Base-by-base conservation (phyloP, 352 stramenopile genomes). In the Elongisporangium undulatum region DNA sequence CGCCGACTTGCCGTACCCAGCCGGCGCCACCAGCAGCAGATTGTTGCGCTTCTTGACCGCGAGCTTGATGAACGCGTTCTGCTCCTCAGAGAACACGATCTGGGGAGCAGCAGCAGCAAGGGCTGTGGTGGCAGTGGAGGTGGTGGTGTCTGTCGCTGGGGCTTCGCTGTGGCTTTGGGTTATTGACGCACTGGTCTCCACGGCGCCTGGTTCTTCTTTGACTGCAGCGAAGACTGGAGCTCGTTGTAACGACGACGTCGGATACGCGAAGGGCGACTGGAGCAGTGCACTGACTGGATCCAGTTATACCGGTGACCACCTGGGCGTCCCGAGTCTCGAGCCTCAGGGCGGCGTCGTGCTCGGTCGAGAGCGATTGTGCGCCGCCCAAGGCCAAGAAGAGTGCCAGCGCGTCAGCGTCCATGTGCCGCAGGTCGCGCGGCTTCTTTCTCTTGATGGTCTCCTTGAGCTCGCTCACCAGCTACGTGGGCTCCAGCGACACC, bases 401-500 rank as follows among this genome's bases (percentile, higher is more conserved):
- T 39, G 23, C 12, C 21, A 60, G 41, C 41, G 22, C 41, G 23
- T 53, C 55, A 10, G 55, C 55, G 23, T 60, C 55, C 55, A 60
- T 20, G 23, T 53, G 55, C 16, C 55, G 55, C 55, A 60, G 55
- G 41, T 60, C 41, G 16, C 39, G 55, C 55, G 55, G 55, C 41
- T 60, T 53, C 55, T 60, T 60, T 38, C 55, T 38, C 55, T 53
- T 60, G 21, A 60, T 41, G 22, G 41, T 20, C 23, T 60, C 55
- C 55, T 60, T 60, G 41, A 60, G 55, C 55, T 60, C 55, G 55
- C 55, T 53, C 55, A 60, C 55, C 3, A 53, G 55, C 17, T 39
- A 39, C 55, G 7, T 20, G 12, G 55, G 23, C 16, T 54, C 45
- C 9, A 53, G 1, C 20, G 41, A 48, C 21, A 60, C 41, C 24